Evolutionary conservation across 2,329 filamentous ascomycete species (phyloP), one percentile per base, ranked within the genome.

Genomic region (Pseudogymnoascus sp.): DNA sequence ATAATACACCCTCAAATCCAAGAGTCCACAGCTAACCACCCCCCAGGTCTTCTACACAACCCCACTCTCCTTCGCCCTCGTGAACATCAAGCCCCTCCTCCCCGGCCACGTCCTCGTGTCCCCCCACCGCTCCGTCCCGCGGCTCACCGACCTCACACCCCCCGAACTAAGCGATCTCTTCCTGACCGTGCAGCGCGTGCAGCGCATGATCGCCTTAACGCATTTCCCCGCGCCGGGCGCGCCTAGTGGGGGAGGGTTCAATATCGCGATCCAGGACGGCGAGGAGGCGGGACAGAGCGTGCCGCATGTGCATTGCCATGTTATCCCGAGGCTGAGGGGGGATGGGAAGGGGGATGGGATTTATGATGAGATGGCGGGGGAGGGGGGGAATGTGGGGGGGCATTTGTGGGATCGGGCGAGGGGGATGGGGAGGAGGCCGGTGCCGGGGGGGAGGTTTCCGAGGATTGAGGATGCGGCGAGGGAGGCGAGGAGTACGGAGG

Each of bases 231-330:
- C 62, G 70, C 16, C n/a, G 7, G 66, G 66, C 14, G 63, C 61
- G 44, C 73, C 76, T 8, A 76, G 81, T 35, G 88, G 86, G 5
- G 86, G 90, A 8, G 89, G 90, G 65, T 88, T 97, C 77, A 97
- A 96, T 73, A 87, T 99, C 60, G 93, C 93, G 0, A 83, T 99
- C n/a, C 95, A 99, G 75, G 95, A 99, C 75, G 95, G 95, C 19
- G 79, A 81, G 33, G 91, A 92, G 65, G 91, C 95, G 0, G 95
- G 95, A 0, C 95, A 99, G 82, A 96, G 91, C 64, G 93, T 99
- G 50, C 82, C 91, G 7, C 95, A 99, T 77, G 86, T 97, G 13
- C 95, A 99, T 77, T 89, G 92, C 26, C 95, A 99, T 77, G 84
- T 97, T 59, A 93, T 97, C 62, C 93, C 93, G 19, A 80, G 93